Conservation (phyloP, 306 rosid species). For the Delonix regia region DNA sequence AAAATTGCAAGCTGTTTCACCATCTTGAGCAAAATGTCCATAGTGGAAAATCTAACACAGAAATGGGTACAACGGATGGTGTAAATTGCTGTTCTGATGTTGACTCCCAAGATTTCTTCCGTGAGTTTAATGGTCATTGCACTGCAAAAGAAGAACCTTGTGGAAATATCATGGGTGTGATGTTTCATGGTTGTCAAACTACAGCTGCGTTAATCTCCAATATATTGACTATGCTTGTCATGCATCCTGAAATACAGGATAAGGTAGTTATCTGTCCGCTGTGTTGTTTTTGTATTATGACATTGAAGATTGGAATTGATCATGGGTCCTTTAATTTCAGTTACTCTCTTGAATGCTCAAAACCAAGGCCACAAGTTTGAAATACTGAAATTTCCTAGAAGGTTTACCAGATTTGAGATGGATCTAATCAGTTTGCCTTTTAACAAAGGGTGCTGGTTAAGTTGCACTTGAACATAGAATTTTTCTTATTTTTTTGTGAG, state of each 20-base stretch:
- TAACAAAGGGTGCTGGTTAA: background rate
- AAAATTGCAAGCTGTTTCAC: constrained; percentile 48
- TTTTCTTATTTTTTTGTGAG: background rate
- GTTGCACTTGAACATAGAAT: background rate
- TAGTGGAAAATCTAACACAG: constrained; percentile 34
- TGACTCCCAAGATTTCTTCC: constrained; percentile 45
- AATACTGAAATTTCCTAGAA: background rate
- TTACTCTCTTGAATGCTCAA: constrained; percentile 25
- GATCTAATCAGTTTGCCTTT: constrained; percentile 10
- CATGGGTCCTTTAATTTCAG: background rate
- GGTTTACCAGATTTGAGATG: background rate
- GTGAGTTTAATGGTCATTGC: constrained; percentile 43
- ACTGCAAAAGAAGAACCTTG: constrained; percentile 58
- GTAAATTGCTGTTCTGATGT: constrained; percentile 44
- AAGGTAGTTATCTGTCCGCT: constrained; percentile 52
- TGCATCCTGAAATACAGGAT: constrained; percentile 67
- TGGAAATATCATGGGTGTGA: constrained; percentile 73
- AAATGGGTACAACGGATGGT: constrained; percentile 43
- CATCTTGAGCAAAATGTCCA: constrained; percentile 35
- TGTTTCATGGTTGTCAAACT: constrained; percentile 82
- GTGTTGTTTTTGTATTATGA: background rate
- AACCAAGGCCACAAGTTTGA: constrained; percentile 1
- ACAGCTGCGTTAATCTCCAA: constrained; percentile 63
- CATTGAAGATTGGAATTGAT: constrained; percentile 6
- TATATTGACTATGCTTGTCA: constrained; percentile 60